Evolutionary conservation across 75 land plant species (phyloP).

Genomic region (Sequoiadendron giganteum): DNA sequence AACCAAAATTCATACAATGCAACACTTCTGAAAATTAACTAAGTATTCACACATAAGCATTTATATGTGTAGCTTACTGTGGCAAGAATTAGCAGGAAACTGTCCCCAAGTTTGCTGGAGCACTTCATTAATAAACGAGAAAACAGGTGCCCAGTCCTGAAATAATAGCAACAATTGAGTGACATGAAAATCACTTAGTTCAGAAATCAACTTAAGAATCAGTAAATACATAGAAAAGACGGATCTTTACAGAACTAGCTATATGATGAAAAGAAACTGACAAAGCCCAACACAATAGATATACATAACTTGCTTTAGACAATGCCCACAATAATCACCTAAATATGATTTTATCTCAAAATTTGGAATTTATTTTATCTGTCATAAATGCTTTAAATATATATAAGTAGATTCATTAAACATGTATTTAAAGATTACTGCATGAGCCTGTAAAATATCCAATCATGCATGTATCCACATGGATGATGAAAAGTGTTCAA

Average conservation of each 20-base stretch:
- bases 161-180: slow-evolving; percentile 6
- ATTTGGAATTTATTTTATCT: not conserved
- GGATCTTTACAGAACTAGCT: not conserved
- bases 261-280: not conserved
- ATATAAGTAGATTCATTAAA: not conserved
- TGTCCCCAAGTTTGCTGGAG: slow-evolving; percentile 56
- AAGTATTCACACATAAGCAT: not conserved
- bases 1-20: not conserved
- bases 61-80: not conserved
- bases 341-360: not conserved
- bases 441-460: not conserved
- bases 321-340: not conserved
- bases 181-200: not conserved
- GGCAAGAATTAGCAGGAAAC: not conserved
- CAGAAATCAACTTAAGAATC: not conserved
- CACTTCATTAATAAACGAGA: slow-evolving; percentile 59
- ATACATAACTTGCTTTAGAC: not conserved
- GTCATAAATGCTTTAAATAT: not conserved
- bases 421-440: not conserved
- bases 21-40: not conserved
- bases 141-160: slow-evolving; percentile 76
- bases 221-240: not conserved
- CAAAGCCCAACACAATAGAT: not conserved
- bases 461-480: not conserved
- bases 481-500: not conserved